phyloP scores from a whole-genome alignment of 345 rosid genomes.

The Arabidopsis suecica region DNA sequence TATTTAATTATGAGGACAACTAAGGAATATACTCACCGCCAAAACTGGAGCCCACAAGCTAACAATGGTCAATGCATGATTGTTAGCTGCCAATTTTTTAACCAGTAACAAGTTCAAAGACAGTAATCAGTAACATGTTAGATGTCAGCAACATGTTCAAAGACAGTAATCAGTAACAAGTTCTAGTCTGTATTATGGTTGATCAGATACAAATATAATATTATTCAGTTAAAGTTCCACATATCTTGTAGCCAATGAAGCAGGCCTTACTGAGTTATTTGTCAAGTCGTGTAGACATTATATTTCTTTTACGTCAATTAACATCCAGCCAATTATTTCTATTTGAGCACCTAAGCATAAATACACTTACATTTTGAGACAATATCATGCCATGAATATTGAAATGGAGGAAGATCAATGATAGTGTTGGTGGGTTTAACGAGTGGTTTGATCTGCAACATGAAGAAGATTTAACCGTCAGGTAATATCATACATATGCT shows the following conservation, averaged over 20 bases:
- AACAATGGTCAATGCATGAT: constrained; percentile 77
- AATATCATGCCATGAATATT: constrained; percentile 94
- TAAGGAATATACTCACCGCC: constrained; percentile 66
- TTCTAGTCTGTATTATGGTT: constrained; percentile 28
- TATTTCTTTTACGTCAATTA: not conserved
- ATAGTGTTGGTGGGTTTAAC: constrained; percentile 72
- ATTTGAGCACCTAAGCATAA: constrained; percentile 13
- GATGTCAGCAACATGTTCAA: constrained; percentile 29
- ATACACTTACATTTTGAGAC: constrained; percentile 75
- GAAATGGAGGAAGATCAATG: constrained; percentile 49
- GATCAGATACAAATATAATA: constrained; percentile 11
- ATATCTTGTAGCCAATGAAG: constrained; percentile 30
- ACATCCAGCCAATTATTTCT: not conserved
- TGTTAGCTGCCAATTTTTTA: constrained; percentile 66
- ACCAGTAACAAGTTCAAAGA: constrained; percentile 31
- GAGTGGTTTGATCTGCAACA: constrained; percentile 87
- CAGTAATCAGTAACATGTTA: constrained; percentile 20
- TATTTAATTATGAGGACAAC: constrained; percentile 1
- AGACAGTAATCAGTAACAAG: constrained; percentile 20
- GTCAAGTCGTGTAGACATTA: not conserved
- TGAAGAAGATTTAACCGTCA: constrained; percentile 27
- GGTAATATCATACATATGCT: constrained; percentile 9
- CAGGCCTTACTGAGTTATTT: constrained; percentile 18
- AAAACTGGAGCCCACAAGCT: constrained; percentile 98
- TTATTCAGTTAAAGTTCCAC: constrained; percentile 8